Conservation (phyloP, 179 eudicot genomes). For the Dionaea muscipula region DNA sequence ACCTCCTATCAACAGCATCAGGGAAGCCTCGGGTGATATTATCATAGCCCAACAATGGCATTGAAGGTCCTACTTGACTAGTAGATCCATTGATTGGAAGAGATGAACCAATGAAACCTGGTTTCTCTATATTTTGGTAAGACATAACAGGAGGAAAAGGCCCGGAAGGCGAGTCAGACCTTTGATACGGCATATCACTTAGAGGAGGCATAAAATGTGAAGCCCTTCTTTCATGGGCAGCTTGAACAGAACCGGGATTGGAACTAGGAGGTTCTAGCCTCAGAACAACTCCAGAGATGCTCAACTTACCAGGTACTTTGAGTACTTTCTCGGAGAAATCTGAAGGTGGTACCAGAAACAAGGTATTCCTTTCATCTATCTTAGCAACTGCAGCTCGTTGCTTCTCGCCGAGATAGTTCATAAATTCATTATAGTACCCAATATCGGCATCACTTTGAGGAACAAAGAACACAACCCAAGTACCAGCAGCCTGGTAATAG, state of each 20-base stretch:
- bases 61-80: slow-evolving; percentile 15
- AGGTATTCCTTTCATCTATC: slow-evolving; percentile 54
- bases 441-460: slow-evolving; percentile 70
- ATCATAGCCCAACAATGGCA: slow-evolving; percentile 15
- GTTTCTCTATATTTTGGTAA: slow-evolving; percentile 22
- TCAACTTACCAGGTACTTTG: slow-evolving; percentile 68
- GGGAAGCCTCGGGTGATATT: slow-evolving; percentile 17
- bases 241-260: slow-evolving; percentile 20
- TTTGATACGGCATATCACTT: slow-evolving; percentile 17
- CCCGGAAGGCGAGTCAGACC: slow-evolving; percentile 32
- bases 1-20: slow-evolving; percentile 21
- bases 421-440: slow-evolving; percentile 60
- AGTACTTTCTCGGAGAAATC: slow-evolving; percentile 79
- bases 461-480: slow-evolving; percentile 79
- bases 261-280: slow-evolving; percentile 50
- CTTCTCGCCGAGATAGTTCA: slow-evolving; percentile 66
- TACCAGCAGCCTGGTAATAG: slow-evolving; percentile 58
- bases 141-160: slow-evolving; percentile 20
- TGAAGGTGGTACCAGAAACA: slow-evolving; percentile 82
- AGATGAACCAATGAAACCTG: slow-evolving; percentile 19
- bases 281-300: slow-evolving; percentile 74
- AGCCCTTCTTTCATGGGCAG: slow-evolving; percentile 27
- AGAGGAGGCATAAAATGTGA: slow-evolving; percentile 17
- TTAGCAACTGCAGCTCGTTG: slow-evolving; percentile 81
- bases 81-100: slow-evolving; percentile 15